Evolutionary conservation across 768 basidiomycete species (phyloP).

Genomic region (Lactifluus volemus): DNA sequence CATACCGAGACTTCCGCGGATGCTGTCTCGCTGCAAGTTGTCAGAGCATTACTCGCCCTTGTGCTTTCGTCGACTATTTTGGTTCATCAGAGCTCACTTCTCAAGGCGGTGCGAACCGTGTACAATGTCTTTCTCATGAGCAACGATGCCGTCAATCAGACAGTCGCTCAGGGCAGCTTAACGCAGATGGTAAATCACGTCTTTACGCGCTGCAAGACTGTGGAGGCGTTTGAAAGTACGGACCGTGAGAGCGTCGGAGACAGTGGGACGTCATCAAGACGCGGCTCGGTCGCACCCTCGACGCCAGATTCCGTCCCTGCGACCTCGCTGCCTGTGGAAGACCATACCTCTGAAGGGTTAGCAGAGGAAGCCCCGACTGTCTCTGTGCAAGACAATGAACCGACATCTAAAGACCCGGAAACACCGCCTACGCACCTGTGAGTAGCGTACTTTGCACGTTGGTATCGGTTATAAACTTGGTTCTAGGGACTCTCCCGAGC

Average conservation of each 20-base stretch:
- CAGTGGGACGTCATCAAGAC: conserved; percentile 3
- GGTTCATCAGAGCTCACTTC: conserved; percentile 91
- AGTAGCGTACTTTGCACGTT: not conserved
- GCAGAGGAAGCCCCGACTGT: not conserved
- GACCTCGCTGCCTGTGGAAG: conserved; percentile 6
- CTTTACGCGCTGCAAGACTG: conserved; percentile 67
- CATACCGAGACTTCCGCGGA: conserved; percentile 85
- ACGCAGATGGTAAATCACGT: conserved; percentile 98
- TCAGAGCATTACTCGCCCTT: conserved; percentile 86
- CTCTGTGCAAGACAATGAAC: not conserved
- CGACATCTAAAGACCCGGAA: not conserved
- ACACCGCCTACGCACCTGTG: not conserved
- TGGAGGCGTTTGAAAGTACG: conserved; percentile 12
- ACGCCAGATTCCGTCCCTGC: conserved; percentile 19
- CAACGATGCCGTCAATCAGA: conserved; percentile 86
- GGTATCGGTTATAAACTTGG: not conserved
- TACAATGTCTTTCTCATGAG: conserved; percentile 97
- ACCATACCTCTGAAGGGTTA: not conserved
- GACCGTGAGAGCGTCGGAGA: not conserved
- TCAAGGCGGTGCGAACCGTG: conserved; percentile 95
- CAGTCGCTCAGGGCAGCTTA: conserved; percentile 95
- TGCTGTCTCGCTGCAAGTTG: conserved; percentile 89
- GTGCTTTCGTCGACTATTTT: conserved; percentile 80
- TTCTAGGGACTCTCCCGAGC: conserved; percentile 2
- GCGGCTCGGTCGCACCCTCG: conserved; percentile 9